phyloP scores from a whole-genome alignment of 768 basidiomycete genomes.

The Amanita jacksonii region DNA sequence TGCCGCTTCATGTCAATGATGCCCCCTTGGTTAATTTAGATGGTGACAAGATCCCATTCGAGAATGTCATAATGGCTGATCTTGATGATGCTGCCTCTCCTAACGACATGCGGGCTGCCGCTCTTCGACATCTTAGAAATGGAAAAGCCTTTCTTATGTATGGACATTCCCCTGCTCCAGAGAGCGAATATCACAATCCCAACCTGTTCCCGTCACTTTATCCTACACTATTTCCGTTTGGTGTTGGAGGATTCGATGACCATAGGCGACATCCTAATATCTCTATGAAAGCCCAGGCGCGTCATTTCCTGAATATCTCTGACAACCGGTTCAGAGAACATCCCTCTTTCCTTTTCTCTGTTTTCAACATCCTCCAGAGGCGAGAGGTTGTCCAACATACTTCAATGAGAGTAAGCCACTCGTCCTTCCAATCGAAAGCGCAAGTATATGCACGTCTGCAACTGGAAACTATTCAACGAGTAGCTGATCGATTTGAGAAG shows the following conservation, averaged over 20 bases:
- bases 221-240: constrained; percentile 34
- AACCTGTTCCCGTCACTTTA: constrained; percentile 30
- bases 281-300: constrained; percentile 23
- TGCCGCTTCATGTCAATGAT: too few species aligned
- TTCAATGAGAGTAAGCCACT: constrained; percentile 21
- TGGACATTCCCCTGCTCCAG: constrained; percentile 21
- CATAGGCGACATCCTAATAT: constrained; percentile 9
- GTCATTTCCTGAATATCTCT: constrained; percentile 21
- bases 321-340: constrained; percentile 28
- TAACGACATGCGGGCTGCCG: neutral
- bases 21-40: too few species aligned
- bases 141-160: constrained; percentile 12
- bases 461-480: neutral
- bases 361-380: constrained; percentile 31
- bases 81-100: neutral
- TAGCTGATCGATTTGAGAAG: neutral
- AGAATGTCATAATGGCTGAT: neutral
- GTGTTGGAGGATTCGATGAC: constrained; percentile 33
- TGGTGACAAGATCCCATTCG: too few species aligned
- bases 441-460: neutral
- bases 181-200: constrained; percentile 28
- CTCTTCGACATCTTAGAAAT: neutral
- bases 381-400: constrained; percentile 22
- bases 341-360: constrained; percentile 31
- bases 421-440: neutral